These are phyloP conservation scores for Phytophthora cajani DNA, from an alignment of 352 stramenopile species.

Conservation along the genomic window DNA sequence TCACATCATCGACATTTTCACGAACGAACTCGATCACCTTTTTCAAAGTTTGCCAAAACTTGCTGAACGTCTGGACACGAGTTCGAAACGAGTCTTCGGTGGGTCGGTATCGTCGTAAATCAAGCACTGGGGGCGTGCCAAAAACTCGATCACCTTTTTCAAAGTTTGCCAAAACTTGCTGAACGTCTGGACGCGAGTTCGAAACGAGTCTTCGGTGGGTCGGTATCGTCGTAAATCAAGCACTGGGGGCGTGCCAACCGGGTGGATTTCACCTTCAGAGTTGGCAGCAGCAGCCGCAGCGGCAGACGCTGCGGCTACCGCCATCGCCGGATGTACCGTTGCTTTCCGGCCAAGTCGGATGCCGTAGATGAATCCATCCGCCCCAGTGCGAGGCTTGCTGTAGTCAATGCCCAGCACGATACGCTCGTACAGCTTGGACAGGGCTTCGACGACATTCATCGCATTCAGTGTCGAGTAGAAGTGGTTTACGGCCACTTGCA, in stretches of 20 bases:
- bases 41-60: conserved; percentile 62
- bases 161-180: conserved; percentile 65
- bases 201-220: conserved; percentile 53
- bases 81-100: conserved; percentile 55
- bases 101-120: conserved; percentile 52
- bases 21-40: conserved; percentile 63
- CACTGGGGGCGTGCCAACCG: conserved; percentile 32
- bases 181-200: conserved; percentile 56
- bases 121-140: conserved; percentile 38
- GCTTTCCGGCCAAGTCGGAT: conserved; percentile 78
- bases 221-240: conserved; percentile 54
- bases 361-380: conserved; percentile 67
- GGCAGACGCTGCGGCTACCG: conserved; percentile 27
- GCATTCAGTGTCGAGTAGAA: conserved; percentile 69
- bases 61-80: conserved; percentile 62
- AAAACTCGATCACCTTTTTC: conserved; percentile 58
- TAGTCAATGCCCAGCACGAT: conserved; percentile 70
- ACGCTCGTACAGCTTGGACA: conserved; percentile 71
- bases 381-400: conserved; percentile 53
- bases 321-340: conserved; percentile 42
- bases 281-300: conserved; percentile 35
- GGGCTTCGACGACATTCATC: conserved; percentile 61
- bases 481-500: conserved; percentile 60
- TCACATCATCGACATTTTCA: conserved; percentile 65
- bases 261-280: conserved; percentile 19